These are phyloP conservation scores for Vitis labrusca DNA, from an alignment of 164 flowering plant genomes.

Conservation along the genomic window DNA sequence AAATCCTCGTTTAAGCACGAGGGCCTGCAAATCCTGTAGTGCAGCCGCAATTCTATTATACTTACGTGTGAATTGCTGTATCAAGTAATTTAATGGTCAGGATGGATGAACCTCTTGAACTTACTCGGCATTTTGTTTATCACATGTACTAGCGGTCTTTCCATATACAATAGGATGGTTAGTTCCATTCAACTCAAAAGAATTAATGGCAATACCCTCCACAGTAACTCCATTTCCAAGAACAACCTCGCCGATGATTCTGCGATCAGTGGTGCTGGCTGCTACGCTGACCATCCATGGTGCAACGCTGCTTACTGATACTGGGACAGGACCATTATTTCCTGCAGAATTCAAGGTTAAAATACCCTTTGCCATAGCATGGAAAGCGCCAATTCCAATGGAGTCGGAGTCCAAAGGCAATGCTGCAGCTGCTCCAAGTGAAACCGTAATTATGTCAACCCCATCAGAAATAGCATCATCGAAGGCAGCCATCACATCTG, in stretches of 20 bases:
- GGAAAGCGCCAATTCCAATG: constrained; percentile 33
- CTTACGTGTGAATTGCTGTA: too few relatives aligned
- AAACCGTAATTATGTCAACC: constrained; percentile 31
- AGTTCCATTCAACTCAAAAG: constrained; percentile 10
- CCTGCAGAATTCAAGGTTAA: constrained; percentile 24
- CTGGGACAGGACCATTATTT: constrained; percentile 10
- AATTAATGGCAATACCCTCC: constrained; percentile 24
- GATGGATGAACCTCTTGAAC: too few relatives aligned
- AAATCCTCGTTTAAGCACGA: constrained; percentile 4
- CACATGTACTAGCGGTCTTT: constrained; percentile 1
- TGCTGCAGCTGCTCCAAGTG: neutral
- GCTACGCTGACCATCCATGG: constrained; percentile 40
- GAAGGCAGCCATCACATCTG: constrained; percentile 29
- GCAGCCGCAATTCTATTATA: too few relatives aligned
- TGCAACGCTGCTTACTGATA: constrained; percentile 1
- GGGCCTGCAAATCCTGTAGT: neutral
- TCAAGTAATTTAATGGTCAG: too few relatives aligned
- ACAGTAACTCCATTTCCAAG: constrained; percentile 26
- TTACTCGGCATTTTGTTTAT: neutral
- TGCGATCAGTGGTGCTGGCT: constrained; percentile 34
- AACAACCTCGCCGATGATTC: constrained; percentile 17
- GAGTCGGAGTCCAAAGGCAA: neutral
- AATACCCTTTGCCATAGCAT: constrained; percentile 36
- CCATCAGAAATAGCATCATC: constrained; percentile 46
- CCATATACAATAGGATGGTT: constrained; percentile 18